Conservation (phyloP, 2,329 filamentous ascomycete genomes). For the Coniochaeta pulveracea region DNA sequence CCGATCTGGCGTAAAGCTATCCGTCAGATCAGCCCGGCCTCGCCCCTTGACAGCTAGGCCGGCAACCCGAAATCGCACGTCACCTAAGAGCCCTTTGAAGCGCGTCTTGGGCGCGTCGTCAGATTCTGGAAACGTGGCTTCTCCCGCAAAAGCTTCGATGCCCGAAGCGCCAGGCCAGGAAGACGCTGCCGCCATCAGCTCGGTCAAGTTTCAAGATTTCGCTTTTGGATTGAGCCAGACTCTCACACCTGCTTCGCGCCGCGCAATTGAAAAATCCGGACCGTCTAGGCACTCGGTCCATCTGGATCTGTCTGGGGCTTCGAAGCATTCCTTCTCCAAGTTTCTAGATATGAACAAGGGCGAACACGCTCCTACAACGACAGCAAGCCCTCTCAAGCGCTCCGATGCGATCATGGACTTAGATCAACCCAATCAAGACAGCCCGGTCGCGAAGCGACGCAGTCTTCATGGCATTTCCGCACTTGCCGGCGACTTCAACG, state of each 20-base stretch:
- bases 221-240: conserved; percentile 23
- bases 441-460: conserved; percentile 81
- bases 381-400: conserved; percentile 80
- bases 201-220: conserved; percentile 13
- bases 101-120: conserved; percentile 60
- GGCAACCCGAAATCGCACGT: conserved; percentile 53
- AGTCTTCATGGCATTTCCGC: conserved; percentile 70
- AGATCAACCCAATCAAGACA: conserved; percentile 67
- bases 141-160: conserved; percentile 37
- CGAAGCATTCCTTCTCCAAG: conserved; percentile 37
- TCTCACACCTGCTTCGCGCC: conserved; percentile 30
- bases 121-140: conserved; percentile 59
- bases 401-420: conserved; percentile 84
- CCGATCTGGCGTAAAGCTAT: conserved; percentile 55
- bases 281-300: conserved; percentile 42
- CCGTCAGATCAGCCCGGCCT: conserved; percentile 50
- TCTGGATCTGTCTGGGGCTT: conserved; percentile 42
- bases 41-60: conserved; percentile 42
- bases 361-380: conserved; percentile 34
- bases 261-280: conserved; percentile 36
- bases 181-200: conserved; percentile 17
- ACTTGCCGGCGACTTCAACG: conserved; percentile 54
- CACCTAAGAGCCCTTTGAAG: conserved; percentile 72
- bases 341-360: conserved; percentile 34
- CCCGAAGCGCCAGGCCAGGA: conserved; percentile 28